Evolutionary conservation across 2,329 filamentous ascomycete species (phyloP).

Genomic region (Colletotrichum eremochloae): DNA sequence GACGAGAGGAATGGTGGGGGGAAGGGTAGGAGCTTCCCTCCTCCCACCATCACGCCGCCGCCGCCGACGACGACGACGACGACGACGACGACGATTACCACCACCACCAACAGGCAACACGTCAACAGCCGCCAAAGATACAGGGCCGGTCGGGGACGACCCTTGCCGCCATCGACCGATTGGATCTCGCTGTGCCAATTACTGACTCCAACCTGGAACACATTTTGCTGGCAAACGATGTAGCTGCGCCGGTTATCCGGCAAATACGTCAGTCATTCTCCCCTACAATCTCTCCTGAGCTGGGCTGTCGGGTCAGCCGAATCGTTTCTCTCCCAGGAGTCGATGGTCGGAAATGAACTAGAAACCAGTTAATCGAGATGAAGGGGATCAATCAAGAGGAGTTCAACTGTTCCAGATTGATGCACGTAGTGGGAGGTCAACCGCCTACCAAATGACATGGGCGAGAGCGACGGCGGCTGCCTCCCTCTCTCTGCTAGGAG

Average conservation of each 20-base stretch:
- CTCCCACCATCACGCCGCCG: neutral
- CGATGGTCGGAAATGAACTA: neutral
- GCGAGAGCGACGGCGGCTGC: slow-evolving; percentile 21
- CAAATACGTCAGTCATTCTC: slow-evolving; percentile 17
- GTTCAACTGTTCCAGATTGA: slow-evolving; percentile 5
- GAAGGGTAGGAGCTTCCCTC: neutral
- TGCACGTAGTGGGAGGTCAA: slow-evolving; percentile 1
- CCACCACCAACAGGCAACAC: neutral
- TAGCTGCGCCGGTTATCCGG: slow-evolving; percentile 26
- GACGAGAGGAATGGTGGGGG: neutral
- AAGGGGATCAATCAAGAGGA: neutral
- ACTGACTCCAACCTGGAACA: neutral
- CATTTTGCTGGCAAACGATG: neutral
- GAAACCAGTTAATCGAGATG: neutral
- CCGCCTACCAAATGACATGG: neutral
- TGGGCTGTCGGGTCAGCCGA: neutral
- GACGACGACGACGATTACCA: neutral
- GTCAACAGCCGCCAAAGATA: slow-evolving; percentile 14
- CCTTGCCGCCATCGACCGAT: slow-evolving; percentile 30
- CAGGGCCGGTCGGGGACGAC: neutral
- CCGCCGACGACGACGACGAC: neutral
- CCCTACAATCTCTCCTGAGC: slow-evolving; percentile 1
- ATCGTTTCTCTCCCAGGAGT: slow-evolving; percentile 5
- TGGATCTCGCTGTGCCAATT: slow-evolving; percentile 6
- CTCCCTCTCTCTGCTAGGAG: neutral